Percentiles rank a stretch among this genome's conserved stretches.
These are phyloP conservation scores for Suillus spraguei DNA, from an alignment of 768 basidiomycete species.

Conservation along the genomic window DNA sequence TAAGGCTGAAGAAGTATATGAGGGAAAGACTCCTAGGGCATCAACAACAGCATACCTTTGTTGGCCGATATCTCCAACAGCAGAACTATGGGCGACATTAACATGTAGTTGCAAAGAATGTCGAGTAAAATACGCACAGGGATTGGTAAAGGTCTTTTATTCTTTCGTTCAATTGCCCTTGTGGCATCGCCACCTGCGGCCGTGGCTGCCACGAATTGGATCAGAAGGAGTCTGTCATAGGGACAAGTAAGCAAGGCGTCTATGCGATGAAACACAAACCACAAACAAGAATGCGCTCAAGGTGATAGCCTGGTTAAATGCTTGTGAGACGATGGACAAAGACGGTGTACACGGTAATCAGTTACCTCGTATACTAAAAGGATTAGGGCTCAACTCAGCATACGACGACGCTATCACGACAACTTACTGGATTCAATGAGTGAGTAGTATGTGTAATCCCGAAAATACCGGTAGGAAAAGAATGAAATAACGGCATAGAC, in stretches of 20 bases:
- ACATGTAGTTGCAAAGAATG: slow-evolving; percentile 4
- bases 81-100: slow-evolving; percentile 55
- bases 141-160: slow-evolving; percentile 72
- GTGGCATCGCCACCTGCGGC: slow-evolving; percentile 62
- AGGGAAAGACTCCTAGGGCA: slow-evolving; percentile 3
- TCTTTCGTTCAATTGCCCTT: slow-evolving; percentile 75
- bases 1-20: slow-evolving; percentile 54
- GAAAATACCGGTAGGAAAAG: slow-evolving; percentile 83
- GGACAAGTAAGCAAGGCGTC: slow-evolving; percentile 4
- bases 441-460: slow-evolving; percentile 68
- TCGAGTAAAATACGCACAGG: slow-evolving; percentile 48
- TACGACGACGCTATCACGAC: background rate
- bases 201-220: slow-evolving; percentile 82
- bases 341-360: slow-evolving; percentile 6
- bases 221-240: slow-evolving; percentile 63
- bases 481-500: slow-evolving; percentile 85
- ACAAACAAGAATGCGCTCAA: slow-evolving; percentile 85
- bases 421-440: slow-evolving; percentile 51
- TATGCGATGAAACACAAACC: background rate
- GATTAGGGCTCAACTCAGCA: slow-evolving; percentile 21
- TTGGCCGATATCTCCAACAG: slow-evolving; percentile 80
- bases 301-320: slow-evolving; percentile 62
- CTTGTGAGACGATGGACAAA: slow-evolving; percentile 20
- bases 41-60: slow-evolving; percentile 51
- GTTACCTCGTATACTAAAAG: slow-evolving; percentile 67